These are phyloP conservation scores for Diaporthe longicolla DNA, from an alignment of 2,329 filamentous ascomycete genomes.

Conservation along the genomic window DNA sequence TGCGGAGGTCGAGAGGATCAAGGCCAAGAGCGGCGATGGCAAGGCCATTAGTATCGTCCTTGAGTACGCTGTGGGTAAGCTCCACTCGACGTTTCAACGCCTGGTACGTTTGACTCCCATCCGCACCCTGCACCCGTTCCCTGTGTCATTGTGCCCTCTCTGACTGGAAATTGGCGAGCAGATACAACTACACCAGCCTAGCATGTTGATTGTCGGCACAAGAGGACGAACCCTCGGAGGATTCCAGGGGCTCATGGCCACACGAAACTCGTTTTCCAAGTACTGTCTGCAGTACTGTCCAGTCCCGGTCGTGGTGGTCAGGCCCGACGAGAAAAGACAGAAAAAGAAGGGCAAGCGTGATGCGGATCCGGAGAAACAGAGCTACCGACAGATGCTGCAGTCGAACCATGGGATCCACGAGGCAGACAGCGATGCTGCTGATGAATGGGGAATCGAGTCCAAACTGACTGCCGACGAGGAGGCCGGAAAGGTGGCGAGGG, in stretches of 20 bases:
- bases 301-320: conserved; percentile 92
- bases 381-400: conserved; percentile 83
- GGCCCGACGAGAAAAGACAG: conserved; percentile 86
- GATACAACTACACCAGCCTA: conserved; percentile 93
- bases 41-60: conserved; percentile 88
- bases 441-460: conserved; percentile 68
- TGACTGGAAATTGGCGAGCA: conserved; percentile 53
- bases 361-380: conserved; percentile 80
- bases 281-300: conserved; percentile 96
- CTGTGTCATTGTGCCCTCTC: neutral
- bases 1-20: conserved; percentile 80
- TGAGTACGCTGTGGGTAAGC: conserved; percentile 90
- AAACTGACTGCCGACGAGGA: conserved; percentile 72
- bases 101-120: conserved; percentile 71
- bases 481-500: conserved; percentile 74
- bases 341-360: conserved; percentile 91
- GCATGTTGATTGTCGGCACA: conserved; percentile 91
- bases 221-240: conserved; percentile 87
- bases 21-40: conserved; percentile 82
- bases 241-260: conserved; percentile 86
- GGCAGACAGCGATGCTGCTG: conserved; percentile 68
- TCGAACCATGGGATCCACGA: conserved; percentile 71
- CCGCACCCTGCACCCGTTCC: neutral
- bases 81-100: conserved; percentile 90
- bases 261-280: conserved; percentile 87